Evolutionary conservation across 2,329 filamentous ascomycete species (phyloP).

Genomic region (Apiospora sp.): DNA sequence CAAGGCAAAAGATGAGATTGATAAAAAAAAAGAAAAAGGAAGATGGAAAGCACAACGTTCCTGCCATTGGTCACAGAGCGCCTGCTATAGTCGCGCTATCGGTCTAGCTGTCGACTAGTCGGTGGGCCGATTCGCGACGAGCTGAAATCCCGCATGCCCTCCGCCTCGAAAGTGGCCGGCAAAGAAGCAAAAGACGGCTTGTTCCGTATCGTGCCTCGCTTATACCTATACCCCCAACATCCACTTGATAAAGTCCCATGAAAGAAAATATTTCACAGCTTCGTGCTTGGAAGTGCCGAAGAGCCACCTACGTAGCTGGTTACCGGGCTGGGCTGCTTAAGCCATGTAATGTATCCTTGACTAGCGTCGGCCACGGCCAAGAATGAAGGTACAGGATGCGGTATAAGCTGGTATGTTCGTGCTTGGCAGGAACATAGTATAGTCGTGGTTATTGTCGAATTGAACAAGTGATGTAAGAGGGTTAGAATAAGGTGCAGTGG

Average conservation of each 20-base stretch:
- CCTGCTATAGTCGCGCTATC: slow-evolving; percentile 15
- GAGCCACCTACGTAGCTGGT: slow-evolving; percentile 7
- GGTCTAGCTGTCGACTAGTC: background rate
- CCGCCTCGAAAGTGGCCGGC: background rate
- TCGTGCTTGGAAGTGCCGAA: background rate
- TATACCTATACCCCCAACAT: background rate
- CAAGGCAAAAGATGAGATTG: background rate
- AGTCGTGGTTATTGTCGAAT: background rate
- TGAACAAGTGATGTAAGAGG: background rate
- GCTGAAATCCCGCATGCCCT: background rate
- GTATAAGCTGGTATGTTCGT: background rate
- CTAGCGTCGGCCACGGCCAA: background rate
- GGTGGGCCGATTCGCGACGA: background rate
- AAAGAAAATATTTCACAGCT: background rate
- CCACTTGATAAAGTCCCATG: background rate
- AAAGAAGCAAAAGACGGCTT: slow-evolving; percentile 10
- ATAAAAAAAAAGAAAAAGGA: background rate
- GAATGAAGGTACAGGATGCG: background rate
- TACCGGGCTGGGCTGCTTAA: background rate
- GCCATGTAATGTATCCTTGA: background rate
- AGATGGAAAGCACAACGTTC: background rate
- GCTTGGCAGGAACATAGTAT: background rate
- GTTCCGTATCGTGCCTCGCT: slow-evolving; percentile 3
- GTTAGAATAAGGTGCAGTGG: background rate
- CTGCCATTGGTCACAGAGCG: background rate